A percentile compares a stretch with the other conserved stretches of the same genome.
Conservation (phyloP, 106 monocot genomes). For the Allium fistulosum region DNA sequence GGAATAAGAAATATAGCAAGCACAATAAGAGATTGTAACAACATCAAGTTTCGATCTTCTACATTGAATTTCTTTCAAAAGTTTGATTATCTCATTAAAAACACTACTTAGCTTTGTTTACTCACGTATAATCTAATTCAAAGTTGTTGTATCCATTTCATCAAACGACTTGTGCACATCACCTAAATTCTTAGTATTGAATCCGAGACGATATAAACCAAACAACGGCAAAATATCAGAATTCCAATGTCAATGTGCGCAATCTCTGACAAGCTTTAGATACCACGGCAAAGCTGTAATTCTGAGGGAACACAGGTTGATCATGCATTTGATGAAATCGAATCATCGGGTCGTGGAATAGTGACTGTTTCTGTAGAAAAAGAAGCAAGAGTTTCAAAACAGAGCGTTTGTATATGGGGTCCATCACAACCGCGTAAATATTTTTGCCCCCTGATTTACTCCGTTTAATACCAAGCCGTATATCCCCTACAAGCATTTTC, state of each 20-base stretch:
- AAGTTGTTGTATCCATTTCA: slow-evolving; percentile 64
- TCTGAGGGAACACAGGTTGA: slow-evolving; percentile 19
- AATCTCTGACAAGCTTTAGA: slow-evolving; percentile 33
- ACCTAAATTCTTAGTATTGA: slow-evolving; percentile 9
- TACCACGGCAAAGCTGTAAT: slow-evolving; percentile 48
- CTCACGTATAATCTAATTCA: slow-evolving; percentile 45
- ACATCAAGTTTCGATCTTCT: too few species aligned
- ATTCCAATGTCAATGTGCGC: slow-evolving; percentile 7
- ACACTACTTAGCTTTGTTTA: not conserved
- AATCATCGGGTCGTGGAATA: slow-evolving; percentile 17
- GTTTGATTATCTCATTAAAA: not conserved
- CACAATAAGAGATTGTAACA: too few species aligned
- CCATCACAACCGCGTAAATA: too few species aligned
- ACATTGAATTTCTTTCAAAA: too few species aligned
- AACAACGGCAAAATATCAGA: slow-evolving; percentile 23
- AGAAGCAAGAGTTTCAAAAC: slow-evolving; percentile 42
- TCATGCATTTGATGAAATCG: slow-evolving; percentile 17
- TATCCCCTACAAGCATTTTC: too few species aligned
- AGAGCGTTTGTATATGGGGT: slow-evolving; percentile 1
- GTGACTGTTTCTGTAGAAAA: slow-evolving; percentile 24
- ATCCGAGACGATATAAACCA: slow-evolving; percentile 40
- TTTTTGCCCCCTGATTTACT: too few species aligned
- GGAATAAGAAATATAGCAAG: too few species aligned
- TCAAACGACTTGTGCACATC: slow-evolving; percentile 55
- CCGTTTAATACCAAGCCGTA: too few species aligned